phyloP scores from a whole-genome alignment of 139 green algal genomes.

The Coccomyxa sp. region DNA sequence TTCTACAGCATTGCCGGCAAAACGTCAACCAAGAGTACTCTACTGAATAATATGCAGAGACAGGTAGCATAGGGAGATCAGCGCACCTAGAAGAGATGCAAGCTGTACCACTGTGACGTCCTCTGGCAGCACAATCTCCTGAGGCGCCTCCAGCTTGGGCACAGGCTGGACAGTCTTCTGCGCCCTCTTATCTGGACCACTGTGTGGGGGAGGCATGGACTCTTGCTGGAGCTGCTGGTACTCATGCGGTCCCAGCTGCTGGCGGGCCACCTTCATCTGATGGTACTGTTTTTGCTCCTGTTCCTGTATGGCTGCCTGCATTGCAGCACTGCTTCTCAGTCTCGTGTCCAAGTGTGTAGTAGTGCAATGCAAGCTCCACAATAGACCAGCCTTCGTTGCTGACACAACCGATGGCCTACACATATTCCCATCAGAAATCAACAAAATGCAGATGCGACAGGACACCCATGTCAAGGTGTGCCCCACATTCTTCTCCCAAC shows the following conservation, averaged over 20 bases:
- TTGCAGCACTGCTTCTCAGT: too few relatives aligned
- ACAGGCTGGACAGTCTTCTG: background rate
- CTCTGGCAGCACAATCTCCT: constrained; percentile 24
- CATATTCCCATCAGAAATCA: too few relatives aligned
- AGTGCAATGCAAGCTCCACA: too few relatives aligned
- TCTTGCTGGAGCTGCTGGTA: background rate
- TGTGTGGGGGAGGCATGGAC: too few relatives aligned
- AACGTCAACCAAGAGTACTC: background rate
- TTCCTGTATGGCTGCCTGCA: background rate
- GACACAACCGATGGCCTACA: too few relatives aligned
- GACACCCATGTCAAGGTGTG: too few relatives aligned
- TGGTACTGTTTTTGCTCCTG: background rate
- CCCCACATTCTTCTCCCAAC: too few relatives aligned
- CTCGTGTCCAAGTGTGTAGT: too few relatives aligned
- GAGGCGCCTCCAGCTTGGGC: background rate
- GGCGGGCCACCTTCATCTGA: background rate
- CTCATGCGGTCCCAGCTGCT: background rate
- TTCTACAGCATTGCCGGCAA: background rate
- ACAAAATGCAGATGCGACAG: too few relatives aligned
- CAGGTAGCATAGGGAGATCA: too few relatives aligned
- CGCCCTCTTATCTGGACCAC: background rate
- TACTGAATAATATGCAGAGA: background rate
- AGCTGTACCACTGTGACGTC: constrained; percentile 40
- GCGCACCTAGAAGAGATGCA: constrained; percentile 37
- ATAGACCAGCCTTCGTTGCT: too few relatives aligned